Evolutionary conservation across 129 eudicot genomes (phyloP).

Genomic region (Lactuca sativa): DNA sequence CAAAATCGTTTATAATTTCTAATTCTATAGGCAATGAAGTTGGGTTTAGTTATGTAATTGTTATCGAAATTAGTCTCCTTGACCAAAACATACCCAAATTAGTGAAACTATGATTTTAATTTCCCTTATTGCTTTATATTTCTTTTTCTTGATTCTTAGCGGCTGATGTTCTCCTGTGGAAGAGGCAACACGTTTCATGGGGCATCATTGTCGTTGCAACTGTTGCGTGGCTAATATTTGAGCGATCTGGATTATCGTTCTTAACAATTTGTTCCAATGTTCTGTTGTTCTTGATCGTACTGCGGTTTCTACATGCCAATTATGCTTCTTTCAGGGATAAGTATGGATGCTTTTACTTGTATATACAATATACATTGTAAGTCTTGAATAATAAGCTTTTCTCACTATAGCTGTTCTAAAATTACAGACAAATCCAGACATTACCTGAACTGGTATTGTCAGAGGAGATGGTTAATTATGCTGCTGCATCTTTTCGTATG

Average conservation of each 20-base stretch:
- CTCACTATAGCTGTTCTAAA: slow-evolving; percentile 14
- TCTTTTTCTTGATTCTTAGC: slow-evolving; percentile 43
- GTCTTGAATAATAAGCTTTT: neutral
- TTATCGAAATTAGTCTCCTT: neutral
- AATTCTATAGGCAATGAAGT: slow-evolving; percentile 2
- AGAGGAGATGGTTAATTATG: slow-evolving; percentile 92
- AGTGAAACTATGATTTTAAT: neutral
- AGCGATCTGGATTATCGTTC: slow-evolving; percentile 75
- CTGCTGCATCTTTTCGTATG: slow-evolving; percentile 93
- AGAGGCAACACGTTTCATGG: slow-evolving; percentile 50
- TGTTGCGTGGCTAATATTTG: slow-evolving; percentile 78
- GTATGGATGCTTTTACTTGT: slow-evolving; percentile 39
- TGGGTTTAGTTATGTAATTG: neutral
- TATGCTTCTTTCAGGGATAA: slow-evolving; percentile 56
- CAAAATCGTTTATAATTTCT: neutral
- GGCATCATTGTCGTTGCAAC: slow-evolving; percentile 79
- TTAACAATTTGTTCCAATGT: slow-evolving; percentile 78
- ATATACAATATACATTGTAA: neutral
- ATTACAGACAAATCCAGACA: slow-evolving; percentile 59
- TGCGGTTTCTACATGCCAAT: slow-evolving; percentile 80
- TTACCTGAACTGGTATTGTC: slow-evolving; percentile 85
- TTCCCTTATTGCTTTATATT: neutral
- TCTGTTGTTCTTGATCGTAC: slow-evolving; percentile 65
- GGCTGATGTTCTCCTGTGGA: slow-evolving; percentile 89
- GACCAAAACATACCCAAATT: neutral